These are phyloP conservation scores for Candolleomyces efflorescens DNA, from an alignment of 768 basidiomycete species.

Conservation along the genomic window DNA sequence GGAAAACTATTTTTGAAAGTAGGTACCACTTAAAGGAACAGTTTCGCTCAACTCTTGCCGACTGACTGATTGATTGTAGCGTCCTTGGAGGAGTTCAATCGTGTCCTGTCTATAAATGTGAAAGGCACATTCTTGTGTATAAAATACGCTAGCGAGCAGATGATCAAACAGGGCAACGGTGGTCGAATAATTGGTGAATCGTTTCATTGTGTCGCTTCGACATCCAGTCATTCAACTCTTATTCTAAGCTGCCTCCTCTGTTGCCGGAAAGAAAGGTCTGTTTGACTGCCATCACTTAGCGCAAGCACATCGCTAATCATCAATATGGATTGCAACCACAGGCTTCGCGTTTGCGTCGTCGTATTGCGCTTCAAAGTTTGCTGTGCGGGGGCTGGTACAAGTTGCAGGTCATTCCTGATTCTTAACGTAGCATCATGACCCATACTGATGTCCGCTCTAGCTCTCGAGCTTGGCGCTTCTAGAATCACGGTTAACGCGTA, in stretches of 20 bases:
- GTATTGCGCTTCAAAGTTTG: conserved; percentile 39
- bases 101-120: conserved; percentile 28
- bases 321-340: background rate
- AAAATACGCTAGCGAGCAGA: conserved; percentile 35
- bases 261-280: conserved; percentile 35
- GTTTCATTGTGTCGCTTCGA: background rate
- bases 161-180: conserved; percentile 40
- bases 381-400: conserved; percentile 37
- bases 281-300: background rate
- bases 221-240: background rate
- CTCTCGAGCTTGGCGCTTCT: conserved; percentile 17
- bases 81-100: conserved; percentile 27
- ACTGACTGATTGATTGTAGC: conserved; percentile 11
- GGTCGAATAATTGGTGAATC: conserved; percentile 36
- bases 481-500: conserved; percentile 33
- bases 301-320: no score
- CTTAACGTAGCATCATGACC: background rate
- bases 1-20: background rate
- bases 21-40: background rate
- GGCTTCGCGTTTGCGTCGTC: conserved; percentile 4
- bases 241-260: conserved; percentile 26
- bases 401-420: conserved; percentile 18
- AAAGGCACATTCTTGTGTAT: conserved; percentile 37
- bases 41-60: background rate
- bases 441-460: conserved; percentile 1